Evolutionary conservation across 345 rosid genomes (phyloP), one percentile per base, ranked within the genome.

Genomic region (Brassica carinata): DNA sequence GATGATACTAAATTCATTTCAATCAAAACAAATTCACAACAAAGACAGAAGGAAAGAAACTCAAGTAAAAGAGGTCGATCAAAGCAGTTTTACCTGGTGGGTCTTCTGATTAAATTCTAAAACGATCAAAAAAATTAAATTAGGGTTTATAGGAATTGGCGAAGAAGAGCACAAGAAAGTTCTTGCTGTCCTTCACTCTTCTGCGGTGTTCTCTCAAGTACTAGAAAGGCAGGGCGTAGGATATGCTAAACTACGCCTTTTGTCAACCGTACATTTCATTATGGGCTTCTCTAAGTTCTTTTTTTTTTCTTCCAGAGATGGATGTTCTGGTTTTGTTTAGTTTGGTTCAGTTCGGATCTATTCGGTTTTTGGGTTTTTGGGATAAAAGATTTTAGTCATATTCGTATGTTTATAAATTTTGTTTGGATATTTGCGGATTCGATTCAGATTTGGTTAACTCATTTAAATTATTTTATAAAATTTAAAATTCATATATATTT

Each of bases 81-180:
- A n/a, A 64, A 64, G 5, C 26, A 33, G 38, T 1, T 34, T 64
- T 31, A 67, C 70, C 70, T 67, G 70, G 27, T 66, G 69, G 27
- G 2, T 66, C 15, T 64, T 64, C 9, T 64, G 45, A 66, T 66
- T 34, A 38, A 30, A 36, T 9, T 38, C 31, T 14, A 36, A 31
- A 65, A 67, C 51, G 18, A 66, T 66, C 51, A 67, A 36, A 36
- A 33, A 7, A 7, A 36, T 66, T 34, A 2, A 65, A 33, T 15
- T 65, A 65, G 8, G 51, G 70, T 66, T 66, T 17, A 5, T 2
- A 8, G 71, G 19, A 67, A 5, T 18, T 18, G 30, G 13, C 31
- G 71, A 67, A 14, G 71, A 67, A 14, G 69, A 65, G 11, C 26
- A 65, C 27, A 23, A 17, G 31, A 11, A 67, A 18, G 6, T 67